Conservation (phyloP, 331 rosid species). For the Quercus lobata region DNA sequence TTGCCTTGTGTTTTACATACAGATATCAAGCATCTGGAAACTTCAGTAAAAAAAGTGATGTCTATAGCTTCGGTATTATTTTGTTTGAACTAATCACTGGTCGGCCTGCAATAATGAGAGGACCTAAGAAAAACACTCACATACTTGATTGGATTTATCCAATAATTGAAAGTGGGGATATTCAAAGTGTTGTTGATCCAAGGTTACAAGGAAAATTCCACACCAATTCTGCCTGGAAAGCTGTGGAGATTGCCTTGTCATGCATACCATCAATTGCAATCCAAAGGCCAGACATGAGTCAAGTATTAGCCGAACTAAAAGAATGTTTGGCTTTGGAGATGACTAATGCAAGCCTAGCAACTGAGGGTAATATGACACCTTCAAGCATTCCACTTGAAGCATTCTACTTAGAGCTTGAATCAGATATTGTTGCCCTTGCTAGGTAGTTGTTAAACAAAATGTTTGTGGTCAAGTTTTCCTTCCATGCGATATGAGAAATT, state of each 20-base stretch:
- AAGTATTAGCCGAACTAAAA: slow-evolving; percentile 13
- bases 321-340: slow-evolving; percentile 19
- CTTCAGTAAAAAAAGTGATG: slow-evolving; percentile 14
- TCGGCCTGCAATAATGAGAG: slow-evolving; percentile 7
- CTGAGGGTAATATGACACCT: too few species aligned
- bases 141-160: slow-evolving; percentile 37
- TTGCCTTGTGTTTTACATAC: not conserved
- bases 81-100: slow-evolving; percentile 32
- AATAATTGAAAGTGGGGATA: slow-evolving; percentile 19
- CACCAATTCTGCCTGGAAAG: slow-evolving; percentile 18
- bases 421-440: not conserved
- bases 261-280: not conserved
- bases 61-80: slow-evolving; percentile 37
- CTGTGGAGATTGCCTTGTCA: slow-evolving; percentile 15
- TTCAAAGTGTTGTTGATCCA: slow-evolving; percentile 16
- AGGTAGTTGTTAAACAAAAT: not conserved
- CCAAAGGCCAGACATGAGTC: slow-evolving; percentile 27
- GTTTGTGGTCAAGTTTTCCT: not conserved
- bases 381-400: not conserved
- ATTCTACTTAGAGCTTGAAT: not conserved
- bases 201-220: slow-evolving; percentile 15
- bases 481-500: not conserved
- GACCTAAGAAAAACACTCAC: not conserved
- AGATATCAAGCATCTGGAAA: slow-evolving; percentile 13
- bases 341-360: not conserved